Base-by-base conservation (phyloP, 805 yeast species). In the Candida insectalens region DNA sequence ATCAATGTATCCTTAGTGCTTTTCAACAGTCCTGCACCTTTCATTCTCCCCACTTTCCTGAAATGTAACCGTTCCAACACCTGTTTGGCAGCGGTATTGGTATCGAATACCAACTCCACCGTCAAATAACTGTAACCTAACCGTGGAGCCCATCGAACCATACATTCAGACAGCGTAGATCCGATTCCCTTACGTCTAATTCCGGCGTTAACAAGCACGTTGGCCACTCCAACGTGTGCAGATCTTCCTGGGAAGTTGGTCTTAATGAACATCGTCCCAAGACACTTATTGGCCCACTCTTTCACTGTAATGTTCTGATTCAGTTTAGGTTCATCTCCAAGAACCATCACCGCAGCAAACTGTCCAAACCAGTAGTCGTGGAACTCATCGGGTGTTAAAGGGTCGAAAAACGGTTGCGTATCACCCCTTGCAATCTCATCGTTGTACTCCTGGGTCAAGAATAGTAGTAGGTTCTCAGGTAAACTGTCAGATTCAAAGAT, bases 171-270 rank as follows among this genome's bases (percentile, higher is more conserved):
- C 40, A 92, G 55, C 0, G 92, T 81, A 36, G 79, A 65, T 4
- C 97, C 98, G 19, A 92, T 83, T 4, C 96, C 95, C 52, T 82
- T 83, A 18, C 89, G 87, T 47, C 98, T 64, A 45, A 84, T 84
- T 43, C 95, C 95, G 4, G 94, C 92, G 55, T 89, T 87, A 3
- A 89, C 97, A 23, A 89, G 60, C 46, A 89, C 82, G 15, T 80
- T 79, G 2, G 84, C 94, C 0, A 94, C 83, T 46, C 94, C 87
- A n/a, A 92, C 79, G 51, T 89, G 96, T 0, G 94, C 76, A 14
- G 92, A 80, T 29, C 97, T 64, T 2, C 97, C 97, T 0, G 96
- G 95, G 51, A 79, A 89, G 47, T 84, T 82, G 2, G 96, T 92
- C 43, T 81, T 81, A 40, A 89, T 68, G 51, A 70, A 77, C 50